Percentiles rank a stretch among this genome's conserved stretches.
Evolutionary conservation across 768 basidiomycete species (phyloP).

Genomic region (Leccinum variicolor): DNA sequence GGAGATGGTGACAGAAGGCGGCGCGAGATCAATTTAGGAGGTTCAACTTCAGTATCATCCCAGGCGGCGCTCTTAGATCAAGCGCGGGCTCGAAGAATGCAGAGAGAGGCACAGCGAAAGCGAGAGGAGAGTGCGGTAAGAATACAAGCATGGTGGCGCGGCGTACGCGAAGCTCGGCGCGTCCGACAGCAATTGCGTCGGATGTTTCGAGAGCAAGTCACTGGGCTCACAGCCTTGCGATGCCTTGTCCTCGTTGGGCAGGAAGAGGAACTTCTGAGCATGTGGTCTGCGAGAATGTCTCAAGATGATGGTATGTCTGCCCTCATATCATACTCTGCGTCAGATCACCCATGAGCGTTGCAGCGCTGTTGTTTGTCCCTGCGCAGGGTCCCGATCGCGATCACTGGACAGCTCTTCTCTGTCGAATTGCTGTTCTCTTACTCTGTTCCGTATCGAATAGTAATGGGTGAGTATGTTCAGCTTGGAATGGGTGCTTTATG

Average conservation of each 20-base stretch:
- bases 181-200: constrained; percentile 45
- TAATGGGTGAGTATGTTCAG: constrained; percentile 44
- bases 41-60: constrained; percentile 47
- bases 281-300: constrained; percentile 30
- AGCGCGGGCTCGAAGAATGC: constrained; percentile 57
- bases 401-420: constrained; percentile 64
- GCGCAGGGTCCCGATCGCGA: constrained; percentile 35
- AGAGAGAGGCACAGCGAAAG: constrained; percentile 53
- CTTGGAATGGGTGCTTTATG: neutral
- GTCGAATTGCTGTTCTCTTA: constrained; percentile 45
- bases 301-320: constrained; percentile 18
- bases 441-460: constrained; percentile 47
- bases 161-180: constrained; percentile 37
- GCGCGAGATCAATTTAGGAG: constrained; percentile 76
- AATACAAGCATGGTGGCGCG: constrained; percentile 74
- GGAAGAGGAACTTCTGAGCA: constrained; percentile 29
- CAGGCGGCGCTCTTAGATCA: constrained; percentile 57
- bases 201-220: constrained; percentile 51
- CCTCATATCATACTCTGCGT: neutral
- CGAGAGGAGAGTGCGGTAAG: constrained; percentile 55
- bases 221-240: constrained; percentile 54
- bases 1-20: constrained; percentile 48
- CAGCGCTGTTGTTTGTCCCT: constrained; percentile 41
- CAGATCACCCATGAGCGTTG: constrained; percentile 1
- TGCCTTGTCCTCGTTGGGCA: constrained; percentile 61